Evolutionary conservation across 2,329 filamentous ascomycete genomes (phyloP), one percentile per base, ranked within the genome.

Genomic region (Diplodia seriata): DNA sequence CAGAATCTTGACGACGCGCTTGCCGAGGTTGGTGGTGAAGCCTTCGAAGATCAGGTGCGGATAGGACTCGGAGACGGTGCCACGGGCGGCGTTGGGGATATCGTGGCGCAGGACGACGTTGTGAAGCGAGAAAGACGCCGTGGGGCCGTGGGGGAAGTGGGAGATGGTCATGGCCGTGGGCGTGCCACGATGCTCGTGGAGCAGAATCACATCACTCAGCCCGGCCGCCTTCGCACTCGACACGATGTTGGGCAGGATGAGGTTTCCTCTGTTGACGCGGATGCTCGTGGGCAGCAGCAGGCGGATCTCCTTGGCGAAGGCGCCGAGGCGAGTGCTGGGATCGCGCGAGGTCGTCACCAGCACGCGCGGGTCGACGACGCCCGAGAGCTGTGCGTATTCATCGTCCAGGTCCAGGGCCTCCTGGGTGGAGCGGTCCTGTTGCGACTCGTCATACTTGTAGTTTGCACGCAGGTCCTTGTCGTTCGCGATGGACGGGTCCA

Each of bases 11-110:
- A 93, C 91, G 18, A 97, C 89, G 20, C 95, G 87, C 74, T 89
- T 85, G 66, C 95, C 95, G 6, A 98, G 83, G 40, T 86, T 87
- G 6, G 91, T 93, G 5, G 86, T 91, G 81, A 99, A 98, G 2
- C 93, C 93, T 75, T 99, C 95, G 74, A 99, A 98, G 70, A 99
- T 92, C 2, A 99, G 84, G 75, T 98, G 94, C 0, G 95, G 95
- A 74, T 97, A 99, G 47, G 89, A 90, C 80, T 99, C 95, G 70
- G 89, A 92, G 57, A 97, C 93, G 1, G 93, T 97, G 57, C 95
- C 95, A 68, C 91, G 87, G 9, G 93, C 88, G 51, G 90, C 88
- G 71, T 95, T 93, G 1, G 95, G 94, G 23, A 99, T 97, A 77
- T 99, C 95, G 69, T 94, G 92, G 54, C 95, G 89, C 62, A 99